phyloP scores from a whole-genome alignment of 768 basidiomycete species.

The Leccinum fibrillosum region DNA sequence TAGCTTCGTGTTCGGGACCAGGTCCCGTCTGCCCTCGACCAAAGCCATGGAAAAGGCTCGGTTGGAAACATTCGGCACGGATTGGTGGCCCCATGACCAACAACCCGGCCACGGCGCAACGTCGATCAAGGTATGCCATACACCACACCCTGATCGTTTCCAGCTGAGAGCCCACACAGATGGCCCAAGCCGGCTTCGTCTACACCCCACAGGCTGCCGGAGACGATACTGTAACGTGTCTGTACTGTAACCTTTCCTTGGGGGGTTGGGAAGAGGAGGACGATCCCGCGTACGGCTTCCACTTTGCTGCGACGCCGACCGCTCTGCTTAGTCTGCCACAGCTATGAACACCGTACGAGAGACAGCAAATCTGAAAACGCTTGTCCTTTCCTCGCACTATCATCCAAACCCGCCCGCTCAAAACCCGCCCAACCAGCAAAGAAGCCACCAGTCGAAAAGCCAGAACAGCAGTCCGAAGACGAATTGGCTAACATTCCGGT shows the following conservation, averaged over 20 bases:
- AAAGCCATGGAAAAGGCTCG: slow-evolving; percentile 73
- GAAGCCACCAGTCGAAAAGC: slow-evolving; percentile 9
- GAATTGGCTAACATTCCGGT: slow-evolving; percentile 11
- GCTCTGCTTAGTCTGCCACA: slow-evolving; percentile 26
- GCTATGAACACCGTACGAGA: slow-evolving; percentile 75
- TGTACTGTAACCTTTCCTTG: slow-evolving; percentile 78
- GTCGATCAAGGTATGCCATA: slow-evolving; percentile 56
- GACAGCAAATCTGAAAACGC: slow-evolving; percentile 41
- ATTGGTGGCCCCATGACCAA: slow-evolving; percentile 80
- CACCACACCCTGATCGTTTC: neutral
- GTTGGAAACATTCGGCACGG: slow-evolving; percentile 59
- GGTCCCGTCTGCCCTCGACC: slow-evolving; percentile 59
- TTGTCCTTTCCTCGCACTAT: slow-evolving; percentile 42
- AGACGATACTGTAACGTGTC: slow-evolving; percentile 81
- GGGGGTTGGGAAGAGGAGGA: slow-evolving; percentile 88
- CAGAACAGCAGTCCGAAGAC: slow-evolving; percentile 25
- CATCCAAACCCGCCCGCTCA: slow-evolving; percentile 33
- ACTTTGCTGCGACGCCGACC: neutral
- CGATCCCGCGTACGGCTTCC: slow-evolving; percentile 71
- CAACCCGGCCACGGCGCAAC: slow-evolving; percentile 62
- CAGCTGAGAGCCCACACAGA: slow-evolving; percentile 34
- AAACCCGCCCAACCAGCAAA: slow-evolving; percentile 30
- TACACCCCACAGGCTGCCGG: slow-evolving; percentile 64
- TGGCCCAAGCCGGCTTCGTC: slow-evolving; percentile 88
- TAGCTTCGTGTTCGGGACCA: slow-evolving; percentile 50